These are phyloP conservation scores for Bisporella sp. DNA, from an alignment of 2,329 filamentous ascomycete species.

Conservation along the genomic window DNA sequence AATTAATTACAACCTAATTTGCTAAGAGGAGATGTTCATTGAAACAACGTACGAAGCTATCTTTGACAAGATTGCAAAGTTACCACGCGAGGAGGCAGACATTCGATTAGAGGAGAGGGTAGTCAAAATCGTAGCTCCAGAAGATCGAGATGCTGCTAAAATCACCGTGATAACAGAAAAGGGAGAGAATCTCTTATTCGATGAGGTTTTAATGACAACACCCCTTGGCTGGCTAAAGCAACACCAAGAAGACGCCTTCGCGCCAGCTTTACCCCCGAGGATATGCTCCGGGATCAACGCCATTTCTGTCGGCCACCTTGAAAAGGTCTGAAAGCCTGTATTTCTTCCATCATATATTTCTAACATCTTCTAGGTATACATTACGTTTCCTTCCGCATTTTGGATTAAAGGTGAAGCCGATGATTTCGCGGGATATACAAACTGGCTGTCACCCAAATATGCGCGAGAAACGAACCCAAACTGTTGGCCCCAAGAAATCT, in stretches of 20 bases:
- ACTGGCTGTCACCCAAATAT: conserved; percentile 55
- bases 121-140: conserved; percentile 7
- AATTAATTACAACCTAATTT: too few species aligned
- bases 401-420: conserved; percentile 36
- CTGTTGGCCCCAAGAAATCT: conserved; percentile 52
- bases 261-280: conserved; percentile 35
- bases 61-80: conserved; percentile 20
- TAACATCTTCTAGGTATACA: conserved; percentile 22
- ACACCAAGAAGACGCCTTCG: conserved; percentile 33
- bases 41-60: conserved; percentile 26
- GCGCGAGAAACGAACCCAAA: conserved; percentile 39
- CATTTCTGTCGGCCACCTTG: conserved; percentile 40
- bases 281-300: conserved; percentile 38
- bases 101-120: conserved; percentile 20
- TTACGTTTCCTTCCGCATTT: conserved; percentile 57
- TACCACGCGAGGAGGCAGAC: conserved; percentile 16
- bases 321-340: conserved; percentile 34
- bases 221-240: conserved; percentile 44
- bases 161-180: conserved; percentile 14
- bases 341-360: too few species aligned
- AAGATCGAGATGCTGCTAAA: conserved; percentile 1
- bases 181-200: conserved; percentile 19
- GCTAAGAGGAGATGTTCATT: conserved; percentile 24
- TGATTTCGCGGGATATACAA: conserved; percentile 40
- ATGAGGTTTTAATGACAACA: conserved; percentile 42